Base-by-base conservation (phyloP, 345 rosid species). In the Physaria fendleri region DNA sequence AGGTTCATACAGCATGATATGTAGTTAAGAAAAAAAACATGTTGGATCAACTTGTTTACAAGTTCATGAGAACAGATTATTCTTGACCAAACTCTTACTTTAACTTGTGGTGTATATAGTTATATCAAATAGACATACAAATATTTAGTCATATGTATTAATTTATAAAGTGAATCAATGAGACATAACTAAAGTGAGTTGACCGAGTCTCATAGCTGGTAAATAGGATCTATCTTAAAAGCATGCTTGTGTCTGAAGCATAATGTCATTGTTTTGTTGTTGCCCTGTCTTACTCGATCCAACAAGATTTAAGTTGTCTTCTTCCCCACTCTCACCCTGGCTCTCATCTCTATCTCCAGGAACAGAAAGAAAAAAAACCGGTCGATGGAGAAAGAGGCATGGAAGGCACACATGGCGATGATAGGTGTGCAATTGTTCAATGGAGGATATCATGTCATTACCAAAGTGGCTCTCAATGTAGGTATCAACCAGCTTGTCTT, bases 381-480 rank as follows among this genome's bases (percentile, higher is more conserved):
- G 32, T 9, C 44, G 25, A 62, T 69, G 74, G 63, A 58, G 53
- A 39, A 7, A 40, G 89, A 83, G 9, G 77, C 62, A 6, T 62
- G 79, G 84, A 83, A 64, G 60, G 99, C 99, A 18, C 97, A 93
- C 34, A 75, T 75, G 33, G 85, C 90, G 17, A 74, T 93, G 99
- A 90, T 79, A 35, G 9, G 76, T 66, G 96, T 89, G 25, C 99
- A 93, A 73, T 69, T 93, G 29, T 64, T 87, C 73, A 66, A 78
- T 46, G 99, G 99, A 54, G 96, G 99, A 0, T 87, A 93, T 73
- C 99, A 93, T 49, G 99, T 93, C 7, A 84, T 93, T 27, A 90
- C 99, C 72, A 93, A 89, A 79, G 82, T 87, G 12, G 99, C 97
- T 56, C 96, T 93, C 62, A 85, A 93, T 44, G 88, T 81, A 47